phyloP scores from a whole-genome alignment of 805 yeast species.

The Schwanniomyces occidentalis region DNA sequence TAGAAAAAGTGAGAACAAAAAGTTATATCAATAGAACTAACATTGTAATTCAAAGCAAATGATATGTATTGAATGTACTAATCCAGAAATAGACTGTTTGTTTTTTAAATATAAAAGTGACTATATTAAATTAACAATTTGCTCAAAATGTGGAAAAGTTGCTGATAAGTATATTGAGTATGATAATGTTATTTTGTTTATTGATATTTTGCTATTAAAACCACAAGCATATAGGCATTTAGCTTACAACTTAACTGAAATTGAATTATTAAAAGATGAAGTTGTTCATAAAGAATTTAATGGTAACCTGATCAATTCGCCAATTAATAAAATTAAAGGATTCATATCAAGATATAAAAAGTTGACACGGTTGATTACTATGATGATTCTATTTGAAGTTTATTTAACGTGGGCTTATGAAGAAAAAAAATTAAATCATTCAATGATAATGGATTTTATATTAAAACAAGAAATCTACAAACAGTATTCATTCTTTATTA shows the following conservation, averaged over 20 bases:
- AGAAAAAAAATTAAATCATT: slow-evolving; percentile 53
- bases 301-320: slow-evolving; percentile 15
- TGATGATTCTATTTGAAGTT: slow-evolving; percentile 79
- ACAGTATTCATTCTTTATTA: slow-evolving; percentile 60
- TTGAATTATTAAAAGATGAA: slow-evolving; percentile 14
- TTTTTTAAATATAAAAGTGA: slow-evolving; percentile 73
- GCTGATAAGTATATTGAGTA: slow-evolving; percentile 92
- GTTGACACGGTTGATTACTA: slow-evolving; percentile 48
- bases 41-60: too few relatives aligned
- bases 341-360: slow-evolving; percentile 20
- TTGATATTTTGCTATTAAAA: slow-evolving; percentile 79
- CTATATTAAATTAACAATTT: slow-evolving; percentile 77
- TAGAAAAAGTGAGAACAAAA: too few relatives aligned
- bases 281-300: slow-evolving; percentile 6
- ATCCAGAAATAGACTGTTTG: slow-evolving; percentile 56
- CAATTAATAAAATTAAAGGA: slow-evolving; percentile 3
- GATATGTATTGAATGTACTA: slow-evolving; percentile 90
- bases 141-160: slow-evolving; percentile 66
- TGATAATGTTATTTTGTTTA: slow-evolving; percentile 79
- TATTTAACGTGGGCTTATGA: slow-evolving; percentile 91
- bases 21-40: too few relatives aligned
- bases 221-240: slow-evolving; percentile 88
- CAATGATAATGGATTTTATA: slow-evolving; percentile 21
- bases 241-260: slow-evolving; percentile 65
- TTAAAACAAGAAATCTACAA: slow-evolving; percentile 35